Evolutionary conservation across 2,329 filamentous ascomycete genomes (phyloP), one percentile per base, ranked within the genome.

Genomic region (Leptodontidium sp.): DNA sequence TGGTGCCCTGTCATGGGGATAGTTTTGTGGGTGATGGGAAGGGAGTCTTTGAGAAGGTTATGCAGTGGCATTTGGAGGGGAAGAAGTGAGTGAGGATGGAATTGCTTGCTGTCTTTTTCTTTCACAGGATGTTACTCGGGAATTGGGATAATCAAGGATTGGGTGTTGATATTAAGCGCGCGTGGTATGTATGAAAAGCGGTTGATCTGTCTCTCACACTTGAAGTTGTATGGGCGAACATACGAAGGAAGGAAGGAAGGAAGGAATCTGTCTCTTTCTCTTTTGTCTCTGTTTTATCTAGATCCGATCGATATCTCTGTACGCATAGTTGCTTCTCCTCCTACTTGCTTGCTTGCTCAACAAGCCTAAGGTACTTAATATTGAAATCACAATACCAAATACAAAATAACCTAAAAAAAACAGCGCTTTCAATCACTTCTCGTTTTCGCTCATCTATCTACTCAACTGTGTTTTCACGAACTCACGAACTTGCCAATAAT

Each of bases 1-100:
- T 98, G 62, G 90, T 99, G 69, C 94, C 95, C 0, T 98, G 95
- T 79, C 96, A 99, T 81, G 96, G 96, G 9, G 96, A 99, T 81
- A 90, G 92, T 17, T 89, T 98, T 73, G 91, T 96, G 79, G 84
- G 82, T 1, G 80, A 84, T 71, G 94, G 87, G 11, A 97, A 97
- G 84, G 86, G 86, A 12, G 83, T 92, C 17, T 97, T 95, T 73
- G 83, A 86, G 75, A 93, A 92, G 79, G 85, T 97, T 14, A 93
- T 97, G 81, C 86, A 87, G 75, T 98, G 94, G 94, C 92, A 97
- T 82, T 78, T 97, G 77, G 82, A 87, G 66, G 82, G 79, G 59
- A 77, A 78, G 66, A 71, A 72, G 52, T 73, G 64, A 68, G 64
- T 50, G 47, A 5, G 17, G n/a, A 24, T 47, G n/a, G 47, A n/a